These are phyloP conservation scores for Gonapodya sp. DNA, from an alignment of 192 early-diverging fungal species.

Conservation along the genomic window DNA sequence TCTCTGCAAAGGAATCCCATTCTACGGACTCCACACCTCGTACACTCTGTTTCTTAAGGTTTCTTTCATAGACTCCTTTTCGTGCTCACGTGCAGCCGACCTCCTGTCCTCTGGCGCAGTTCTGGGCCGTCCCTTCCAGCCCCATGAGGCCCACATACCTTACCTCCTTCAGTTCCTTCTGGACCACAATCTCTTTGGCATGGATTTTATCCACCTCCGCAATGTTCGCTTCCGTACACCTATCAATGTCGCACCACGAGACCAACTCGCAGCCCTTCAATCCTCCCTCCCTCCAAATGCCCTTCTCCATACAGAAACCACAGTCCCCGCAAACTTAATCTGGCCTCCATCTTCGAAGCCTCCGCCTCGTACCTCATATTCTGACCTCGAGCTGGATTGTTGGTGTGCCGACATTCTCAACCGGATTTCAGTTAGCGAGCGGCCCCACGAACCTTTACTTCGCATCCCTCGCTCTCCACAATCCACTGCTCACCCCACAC, in stretches of 20 bases:
- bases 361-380: neutral
- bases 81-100: conserved; percentile 44
- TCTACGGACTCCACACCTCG: conserved; percentile 73
- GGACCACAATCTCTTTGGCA: conserved; percentile 78
- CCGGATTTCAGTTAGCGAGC: conserved; percentile 23
- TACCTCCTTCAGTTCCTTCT: conserved; percentile 77
- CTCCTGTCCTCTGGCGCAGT: conserved; percentile 64
- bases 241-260: neutral
- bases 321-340: neutral
- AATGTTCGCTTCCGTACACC: conserved; percentile 27
- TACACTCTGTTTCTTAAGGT: conserved; percentile 72
- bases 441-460: conserved; percentile 3
- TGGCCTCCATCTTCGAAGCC: neutral
- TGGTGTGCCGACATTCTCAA: conserved; percentile 56
- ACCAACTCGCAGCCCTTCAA: neutral
- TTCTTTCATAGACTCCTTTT: conserved; percentile 50
- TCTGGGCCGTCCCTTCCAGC: conserved; percentile 56
- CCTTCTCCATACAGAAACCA: neutral
- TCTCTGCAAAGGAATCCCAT: conserved; percentile 68
- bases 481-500: neutral
- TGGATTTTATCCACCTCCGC: conserved; percentile 63
- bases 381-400: conserved; percentile 70
- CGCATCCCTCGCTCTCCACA: neutral
- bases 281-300: neutral
- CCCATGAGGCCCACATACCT: conserved; percentile 72